These are phyloP conservation scores for Pythium monospermum DNA, from an alignment of 352 stramenopile genomes.

Conservation along the genomic window DNA sequence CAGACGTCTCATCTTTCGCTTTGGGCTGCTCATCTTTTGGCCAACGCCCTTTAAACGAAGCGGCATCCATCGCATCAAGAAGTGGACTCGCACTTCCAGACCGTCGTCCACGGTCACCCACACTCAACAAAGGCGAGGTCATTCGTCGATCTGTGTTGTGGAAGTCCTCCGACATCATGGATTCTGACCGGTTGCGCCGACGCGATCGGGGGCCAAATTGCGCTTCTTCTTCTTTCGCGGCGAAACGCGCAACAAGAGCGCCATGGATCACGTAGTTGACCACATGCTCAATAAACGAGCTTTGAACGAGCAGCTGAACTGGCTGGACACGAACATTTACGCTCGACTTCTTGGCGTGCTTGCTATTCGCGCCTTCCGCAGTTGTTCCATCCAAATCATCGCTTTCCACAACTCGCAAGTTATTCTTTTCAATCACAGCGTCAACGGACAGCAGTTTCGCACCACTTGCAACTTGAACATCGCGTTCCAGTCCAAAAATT, in stretches of 20 bases:
- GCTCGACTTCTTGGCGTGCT: conserved; percentile 25
- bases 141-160: too few relatives aligned
- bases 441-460: conserved; percentile 40
- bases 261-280: conserved; percentile 56
- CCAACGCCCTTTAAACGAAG: not conserved
- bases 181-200: conserved; percentile 13
- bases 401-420: not conserved
- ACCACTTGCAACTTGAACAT: not conserved
- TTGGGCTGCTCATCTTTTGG: too few relatives aligned
- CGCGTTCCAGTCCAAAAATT: conserved; percentile 49
- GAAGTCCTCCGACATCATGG: conserved; percentile 8
- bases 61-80: not conserved
- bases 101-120: too few relatives aligned
- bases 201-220: not conserved
- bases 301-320: conserved; percentile 46
- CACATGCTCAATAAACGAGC: conserved; percentile 57
- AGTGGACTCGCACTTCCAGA: conserved; percentile 6
- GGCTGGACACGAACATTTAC: conserved; percentile 43
- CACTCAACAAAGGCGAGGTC: not conserved
- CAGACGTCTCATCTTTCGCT: too few relatives aligned
- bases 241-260: conserved; percentile 37
- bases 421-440: conserved; percentile 27
- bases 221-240: conserved; percentile 21
- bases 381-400: not conserved
- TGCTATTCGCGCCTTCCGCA: not conserved